Conservation (phyloP, 352 stramenopile species). For the Phytophthora cryptogea region DNA sequence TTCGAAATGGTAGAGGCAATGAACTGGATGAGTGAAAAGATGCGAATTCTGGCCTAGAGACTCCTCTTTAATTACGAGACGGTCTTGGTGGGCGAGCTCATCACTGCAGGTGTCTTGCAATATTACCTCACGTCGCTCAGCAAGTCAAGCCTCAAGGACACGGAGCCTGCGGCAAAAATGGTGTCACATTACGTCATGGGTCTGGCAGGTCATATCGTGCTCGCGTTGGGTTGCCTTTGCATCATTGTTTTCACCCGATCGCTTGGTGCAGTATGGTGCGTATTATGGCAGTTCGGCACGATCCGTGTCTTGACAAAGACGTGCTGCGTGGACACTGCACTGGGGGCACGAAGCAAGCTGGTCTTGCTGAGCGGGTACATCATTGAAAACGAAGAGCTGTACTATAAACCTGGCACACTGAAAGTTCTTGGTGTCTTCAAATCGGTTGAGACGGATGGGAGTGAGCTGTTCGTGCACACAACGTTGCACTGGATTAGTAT, state of each 20-base stretch:
- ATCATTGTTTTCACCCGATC: constrained; percentile 17
- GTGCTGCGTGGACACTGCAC: constrained; percentile 23
- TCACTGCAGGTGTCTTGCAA: constrained; percentile 24
- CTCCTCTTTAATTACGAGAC: constrained; percentile 35
- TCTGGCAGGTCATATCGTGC: constrained; percentile 18
- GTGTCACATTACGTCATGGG: constrained; percentile 28
- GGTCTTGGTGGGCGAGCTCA: constrained; percentile 28
- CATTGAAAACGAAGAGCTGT: constrained; percentile 21
- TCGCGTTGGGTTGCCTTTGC: constrained; percentile 22
- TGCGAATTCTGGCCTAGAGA: constrained; percentile 9
- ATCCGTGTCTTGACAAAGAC: constrained; percentile 12
- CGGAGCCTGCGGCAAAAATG: constrained; percentile 8
- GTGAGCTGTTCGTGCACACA: constrained; percentile 15
- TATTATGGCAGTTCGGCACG: constrained; percentile 13
- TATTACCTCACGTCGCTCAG: constrained; percentile 28
- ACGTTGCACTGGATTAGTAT: constrained; percentile 21
- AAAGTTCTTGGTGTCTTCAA: constrained; percentile 32
- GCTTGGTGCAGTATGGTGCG: constrained; percentile 13
- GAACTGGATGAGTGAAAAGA: constrained; percentile 25
- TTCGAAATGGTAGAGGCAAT: constrained; percentile 38
- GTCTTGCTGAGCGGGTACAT: constrained; percentile 27
- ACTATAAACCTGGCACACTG: constrained; percentile 20
- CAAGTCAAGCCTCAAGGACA: constrained; percentile 12
- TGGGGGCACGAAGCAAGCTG: constrained; percentile 27
- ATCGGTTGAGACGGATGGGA: constrained; percentile 12